Evolutionary conservation across 2,329 filamentous ascomycete genomes (phyloP).

Genomic region (Fusarium stilboides): DNA sequence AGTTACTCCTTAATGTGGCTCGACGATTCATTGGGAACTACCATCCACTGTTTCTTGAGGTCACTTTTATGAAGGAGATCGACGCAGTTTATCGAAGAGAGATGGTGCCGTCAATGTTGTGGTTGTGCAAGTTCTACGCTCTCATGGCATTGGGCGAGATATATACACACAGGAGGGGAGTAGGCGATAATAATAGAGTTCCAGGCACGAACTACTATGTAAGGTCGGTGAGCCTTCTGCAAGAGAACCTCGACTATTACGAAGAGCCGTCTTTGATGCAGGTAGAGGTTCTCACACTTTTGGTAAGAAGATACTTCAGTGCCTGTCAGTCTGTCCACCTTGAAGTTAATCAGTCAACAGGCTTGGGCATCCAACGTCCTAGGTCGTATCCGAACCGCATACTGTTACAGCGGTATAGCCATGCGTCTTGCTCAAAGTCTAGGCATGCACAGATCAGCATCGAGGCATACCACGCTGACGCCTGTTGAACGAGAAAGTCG

Average conservation of each 20-base stretch:
- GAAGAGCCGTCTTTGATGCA: slow-evolving; percentile 61
- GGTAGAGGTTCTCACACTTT: slow-evolving; percentile 58
- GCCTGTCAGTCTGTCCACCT: no score
- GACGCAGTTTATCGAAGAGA: slow-evolving; percentile 56
- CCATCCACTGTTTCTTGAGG: slow-evolving; percentile 54
- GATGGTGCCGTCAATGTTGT: slow-evolving; percentile 48
- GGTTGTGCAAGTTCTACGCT: slow-evolving; percentile 61
- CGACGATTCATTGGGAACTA: slow-evolving; percentile 53
- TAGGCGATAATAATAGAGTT: slow-evolving; percentile 50
- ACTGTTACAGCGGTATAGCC: slow-evolving; percentile 53
- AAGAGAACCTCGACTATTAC: slow-evolving; percentile 54
- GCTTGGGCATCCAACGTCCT: slow-evolving; percentile 54
- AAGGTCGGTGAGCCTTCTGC: slow-evolving; percentile 57
- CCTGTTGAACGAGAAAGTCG: slow-evolving; percentile 48
- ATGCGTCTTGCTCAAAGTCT: slow-evolving; percentile 60
- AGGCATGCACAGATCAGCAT: slow-evolving; percentile 58
- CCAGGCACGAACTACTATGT: slow-evolving; percentile 62
- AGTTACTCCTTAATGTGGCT: slow-evolving; percentile 50
- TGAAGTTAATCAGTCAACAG: slow-evolving; percentile 7
- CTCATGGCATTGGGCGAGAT: slow-evolving; percentile 62
- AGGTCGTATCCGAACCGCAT: slow-evolving; percentile 54
- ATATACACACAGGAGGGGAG: slow-evolving; percentile 57
- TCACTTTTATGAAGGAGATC: slow-evolving; percentile 55
- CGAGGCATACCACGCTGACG: slow-evolving; percentile 33
- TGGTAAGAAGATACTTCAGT: slow-evolving; percentile 15